Evolutionary conservation across 2,329 filamentous ascomycete genomes (phyloP).

Genomic region (Ceratocystis destructans): DNA sequence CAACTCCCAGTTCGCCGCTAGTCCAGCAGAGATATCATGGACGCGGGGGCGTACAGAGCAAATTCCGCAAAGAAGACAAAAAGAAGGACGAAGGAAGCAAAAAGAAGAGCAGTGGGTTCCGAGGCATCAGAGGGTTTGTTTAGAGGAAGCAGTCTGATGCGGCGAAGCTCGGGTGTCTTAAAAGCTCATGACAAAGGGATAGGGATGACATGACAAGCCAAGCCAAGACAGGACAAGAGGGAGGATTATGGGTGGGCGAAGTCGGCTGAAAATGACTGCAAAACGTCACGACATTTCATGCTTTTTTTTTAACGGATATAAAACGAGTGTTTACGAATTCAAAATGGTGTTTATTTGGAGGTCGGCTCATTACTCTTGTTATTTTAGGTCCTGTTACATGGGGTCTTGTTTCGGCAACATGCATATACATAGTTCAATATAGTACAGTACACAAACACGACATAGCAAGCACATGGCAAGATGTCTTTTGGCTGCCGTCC

Average conservation of each 20-base stretch:
- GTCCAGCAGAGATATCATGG: slow-evolving; percentile 19
- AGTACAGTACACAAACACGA: too few species aligned
- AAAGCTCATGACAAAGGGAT: not conserved
- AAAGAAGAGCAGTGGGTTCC: slow-evolving; percentile 27
- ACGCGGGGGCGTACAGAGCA: slow-evolving; percentile 13
- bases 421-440: not conserved
- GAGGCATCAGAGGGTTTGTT: slow-evolving; percentile 27
- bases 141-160: slow-evolving; percentile 1
- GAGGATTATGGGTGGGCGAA: not conserved
- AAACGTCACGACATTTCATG: not conserved
- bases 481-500: not conserved
- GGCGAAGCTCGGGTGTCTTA: not conserved
- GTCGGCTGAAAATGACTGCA: not conserved
- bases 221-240: too few species aligned
- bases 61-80: slow-evolving; percentile 32
- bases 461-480: not conserved
- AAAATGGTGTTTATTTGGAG: not conserved
- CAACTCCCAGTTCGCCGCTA: slow-evolving; percentile 17
- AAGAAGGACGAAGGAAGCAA: slow-evolving; percentile 30
- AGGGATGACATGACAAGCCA: not conserved
- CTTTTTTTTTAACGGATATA: not conserved
- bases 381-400: not conserved
- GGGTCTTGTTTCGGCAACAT: not conserved
- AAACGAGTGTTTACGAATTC: slow-evolving; percentile 5
- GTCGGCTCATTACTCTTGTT: not conserved